Conservation (phyloP, 495 filamentous ascomycete species). For the Hypoxylon fuscum region DNA sequence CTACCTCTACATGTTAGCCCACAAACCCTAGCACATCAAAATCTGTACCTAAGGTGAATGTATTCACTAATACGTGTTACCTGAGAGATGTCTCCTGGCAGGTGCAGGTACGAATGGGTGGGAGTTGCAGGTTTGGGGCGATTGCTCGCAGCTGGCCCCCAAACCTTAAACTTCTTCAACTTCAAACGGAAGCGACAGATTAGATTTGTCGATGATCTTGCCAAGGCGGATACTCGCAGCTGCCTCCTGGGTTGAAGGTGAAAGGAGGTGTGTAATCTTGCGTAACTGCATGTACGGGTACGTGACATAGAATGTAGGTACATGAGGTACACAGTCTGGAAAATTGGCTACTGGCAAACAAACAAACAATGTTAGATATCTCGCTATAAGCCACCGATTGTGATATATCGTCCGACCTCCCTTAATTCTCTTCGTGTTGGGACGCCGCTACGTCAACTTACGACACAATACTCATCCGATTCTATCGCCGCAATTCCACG, state of each 20-base stretch:
- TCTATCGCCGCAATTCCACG: no score
- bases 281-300: constrained; percentile 13
- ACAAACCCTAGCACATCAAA: background rate
- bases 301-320: constrained; percentile 4
- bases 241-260: constrained; percentile 27
- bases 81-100: constrained; percentile 5
- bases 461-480: no score
- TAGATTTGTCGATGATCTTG: constrained; percentile 29
- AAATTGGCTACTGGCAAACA: constrained; percentile 3
- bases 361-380: constrained; percentile 19
- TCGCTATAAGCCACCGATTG: no score
- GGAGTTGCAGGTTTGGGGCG: constrained; percentile 11
- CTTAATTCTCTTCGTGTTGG: no score
- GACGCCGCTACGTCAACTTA: no score
- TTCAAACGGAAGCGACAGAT: constrained; percentile 13
- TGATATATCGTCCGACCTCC: no score
- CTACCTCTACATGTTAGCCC: no score
- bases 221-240: constrained; percentile 36
- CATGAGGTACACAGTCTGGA: background rate
- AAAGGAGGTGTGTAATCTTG: constrained; percentile 25
- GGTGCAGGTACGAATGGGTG: constrained; percentile 9
- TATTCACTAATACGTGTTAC: constrained; percentile 18
- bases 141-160: constrained; percentile 11
- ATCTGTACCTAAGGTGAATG: constrained; percentile 5
- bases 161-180: constrained; percentile 31